phyloP scores from a whole-genome alignment of 768 basidiomycete species.

The Ramaria sp. region DNA sequence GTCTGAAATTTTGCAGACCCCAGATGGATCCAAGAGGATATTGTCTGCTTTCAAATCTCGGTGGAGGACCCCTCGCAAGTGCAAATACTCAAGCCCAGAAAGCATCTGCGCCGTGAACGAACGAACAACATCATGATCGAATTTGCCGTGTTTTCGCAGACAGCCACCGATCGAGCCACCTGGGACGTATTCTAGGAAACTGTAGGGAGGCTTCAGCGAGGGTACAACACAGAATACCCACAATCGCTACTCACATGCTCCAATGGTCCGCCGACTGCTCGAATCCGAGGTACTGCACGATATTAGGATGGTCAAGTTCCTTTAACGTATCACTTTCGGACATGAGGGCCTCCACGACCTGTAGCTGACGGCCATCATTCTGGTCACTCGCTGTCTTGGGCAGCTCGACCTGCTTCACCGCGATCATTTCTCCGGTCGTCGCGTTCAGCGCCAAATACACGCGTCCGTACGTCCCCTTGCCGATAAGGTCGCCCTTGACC shows the following conservation, averaged over 20 bases:
- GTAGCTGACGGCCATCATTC: slow-evolving; percentile 72
- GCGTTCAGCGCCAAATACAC: slow-evolving; percentile 96
- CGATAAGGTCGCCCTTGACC: slow-evolving; percentile 96
- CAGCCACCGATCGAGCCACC: slow-evolving; percentile 92
- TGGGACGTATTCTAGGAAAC: slow-evolving; percentile 97
- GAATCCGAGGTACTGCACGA: slow-evolving; percentile 94
- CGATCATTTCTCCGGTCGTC: slow-evolving; percentile 97
- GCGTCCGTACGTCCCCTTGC: slow-evolving; percentile 91
- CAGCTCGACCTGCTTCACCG: slow-evolving; percentile 97
- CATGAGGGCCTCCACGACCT: slow-evolving; percentile 85
- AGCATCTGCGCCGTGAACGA: slow-evolving; percentile 91
- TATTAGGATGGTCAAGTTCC: slow-evolving; percentile 93
- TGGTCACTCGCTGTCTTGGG: slow-evolving; percentile 88
- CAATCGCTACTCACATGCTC: slow-evolving; percentile 64
- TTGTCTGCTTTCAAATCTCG: slow-evolving; percentile 98
- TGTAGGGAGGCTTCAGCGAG: slow-evolving; percentile 21
- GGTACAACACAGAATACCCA: slow-evolving; percentile 1
- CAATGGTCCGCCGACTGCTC: slow-evolving; percentile 81
- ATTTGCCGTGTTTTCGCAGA: slow-evolving; percentile 84
- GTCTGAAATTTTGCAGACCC: slow-evolving; percentile 94
- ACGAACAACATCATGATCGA: slow-evolving; percentile 84
- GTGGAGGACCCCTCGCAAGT: slow-evolving; percentile 85
- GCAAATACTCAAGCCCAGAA: slow-evolving; percentile 84
- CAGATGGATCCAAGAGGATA: slow-evolving; percentile 87
- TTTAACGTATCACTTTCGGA: slow-evolving; percentile 94